These are phyloP conservation scores for Gossypium thurberi DNA, from an alignment of 345 rosid species.

Conservation along the genomic window DNA sequence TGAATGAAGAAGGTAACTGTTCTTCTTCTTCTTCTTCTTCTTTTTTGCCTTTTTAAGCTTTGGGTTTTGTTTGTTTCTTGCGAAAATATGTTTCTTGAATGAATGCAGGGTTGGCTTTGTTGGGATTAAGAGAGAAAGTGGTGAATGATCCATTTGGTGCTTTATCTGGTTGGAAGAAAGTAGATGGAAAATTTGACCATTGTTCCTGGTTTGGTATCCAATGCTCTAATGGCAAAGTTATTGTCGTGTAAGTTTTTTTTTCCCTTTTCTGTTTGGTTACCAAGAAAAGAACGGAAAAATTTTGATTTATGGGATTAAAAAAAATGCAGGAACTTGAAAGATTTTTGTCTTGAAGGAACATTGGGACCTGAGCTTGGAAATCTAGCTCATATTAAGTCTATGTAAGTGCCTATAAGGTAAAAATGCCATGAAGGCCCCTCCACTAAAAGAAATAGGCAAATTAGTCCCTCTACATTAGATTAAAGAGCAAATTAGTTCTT, in stretches of 20 bases:
- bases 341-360: slow-evolving; percentile 61
- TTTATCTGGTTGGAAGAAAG: slow-evolving; percentile 49
- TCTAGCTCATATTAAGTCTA: slow-evolving; percentile 44
- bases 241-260: slow-evolving; percentile 48
- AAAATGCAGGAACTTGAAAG: slow-evolving; percentile 46
- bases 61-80: background rate
- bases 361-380: slow-evolving; percentile 50
- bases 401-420: slow-evolving; percentile 30
- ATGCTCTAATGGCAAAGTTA: slow-evolving; percentile 65
- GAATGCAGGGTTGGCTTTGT: slow-evolving; percentile 54
- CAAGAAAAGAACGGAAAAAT: background rate
- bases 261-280: background rate
- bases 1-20: slow-evolving; percentile 53
- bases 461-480: too few species aligned
- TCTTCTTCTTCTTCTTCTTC: background rate
- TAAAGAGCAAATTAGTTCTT: too few species aligned
- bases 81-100: slow-evolving; percentile 20
- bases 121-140: slow-evolving; percentile 57
- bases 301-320: slow-evolving; percentile 3
- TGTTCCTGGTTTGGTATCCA: slow-evolving; percentile 83
- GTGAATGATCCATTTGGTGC: slow-evolving; percentile 64
- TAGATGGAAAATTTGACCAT: slow-evolving; percentile 34
- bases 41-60: background rate
- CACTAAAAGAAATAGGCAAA: too few species aligned
- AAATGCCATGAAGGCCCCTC: too few species aligned